Conservation (phyloP, 192 early-diverging fungal species). For the Backusella mclennaniae region DNA sequence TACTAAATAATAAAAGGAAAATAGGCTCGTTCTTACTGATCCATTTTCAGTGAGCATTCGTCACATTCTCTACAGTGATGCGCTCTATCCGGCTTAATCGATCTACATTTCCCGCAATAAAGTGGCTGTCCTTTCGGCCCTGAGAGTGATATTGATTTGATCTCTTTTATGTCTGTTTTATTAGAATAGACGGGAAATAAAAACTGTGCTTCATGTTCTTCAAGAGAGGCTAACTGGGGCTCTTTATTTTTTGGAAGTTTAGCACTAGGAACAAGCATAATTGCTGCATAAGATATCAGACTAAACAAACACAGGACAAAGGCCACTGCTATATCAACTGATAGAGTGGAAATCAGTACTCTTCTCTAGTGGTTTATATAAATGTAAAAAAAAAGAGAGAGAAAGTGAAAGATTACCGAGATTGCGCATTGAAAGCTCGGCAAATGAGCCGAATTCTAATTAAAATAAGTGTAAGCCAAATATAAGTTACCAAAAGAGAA, state of each 20-base stretch:
- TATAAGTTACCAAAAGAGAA: neutral
- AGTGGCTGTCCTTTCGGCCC: conserved; percentile 17
- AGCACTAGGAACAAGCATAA: neutral
- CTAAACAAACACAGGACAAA: neutral
- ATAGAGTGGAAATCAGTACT: neutral
- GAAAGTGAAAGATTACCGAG: neutral
- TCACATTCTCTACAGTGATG: conserved; percentile 54
- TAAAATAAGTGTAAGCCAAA: neutral
- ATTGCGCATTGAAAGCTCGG: neutral
- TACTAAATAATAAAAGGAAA: too few relatives aligned
- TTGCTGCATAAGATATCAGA: neutral
- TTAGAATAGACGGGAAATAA: neutral
- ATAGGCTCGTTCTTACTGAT: conserved; percentile 43
- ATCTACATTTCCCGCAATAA: conserved; percentile 22
- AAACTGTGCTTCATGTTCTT: neutral
- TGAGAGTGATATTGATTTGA: neutral
- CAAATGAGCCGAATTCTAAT: neutral
- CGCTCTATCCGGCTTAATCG: conserved; percentile 44
- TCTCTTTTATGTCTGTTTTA: neutral
- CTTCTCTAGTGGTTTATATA: neutral
- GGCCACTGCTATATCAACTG: neutral
- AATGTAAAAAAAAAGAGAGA: neutral
- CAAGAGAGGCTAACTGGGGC: neutral
- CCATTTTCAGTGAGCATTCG: conserved; percentile 51
- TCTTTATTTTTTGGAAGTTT: neutral